These are phyloP conservation scores for Salvia sclarea DNA, from an alignment of 305 asterid genomes.

Conservation along the genomic window DNA sequence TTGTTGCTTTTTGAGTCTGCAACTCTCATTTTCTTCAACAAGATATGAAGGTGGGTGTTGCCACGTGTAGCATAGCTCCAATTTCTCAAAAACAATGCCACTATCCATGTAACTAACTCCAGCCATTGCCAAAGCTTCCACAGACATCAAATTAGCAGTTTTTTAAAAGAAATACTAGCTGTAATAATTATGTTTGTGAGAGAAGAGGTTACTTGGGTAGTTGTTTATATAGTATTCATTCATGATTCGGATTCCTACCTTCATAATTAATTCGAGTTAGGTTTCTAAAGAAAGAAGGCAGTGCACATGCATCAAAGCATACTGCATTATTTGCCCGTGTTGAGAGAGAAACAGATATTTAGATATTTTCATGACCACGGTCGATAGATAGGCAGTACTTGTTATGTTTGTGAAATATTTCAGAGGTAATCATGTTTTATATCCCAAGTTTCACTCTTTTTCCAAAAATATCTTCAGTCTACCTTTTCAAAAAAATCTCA, in stretches of 20 bases:
- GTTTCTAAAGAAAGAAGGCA: not conserved
- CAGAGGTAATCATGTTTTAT: no score
- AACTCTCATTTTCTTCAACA: not conserved
- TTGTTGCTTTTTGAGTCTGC: not conserved
- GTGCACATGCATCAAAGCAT: not conserved
- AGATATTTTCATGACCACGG: no score
- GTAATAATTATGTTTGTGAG: not conserved
- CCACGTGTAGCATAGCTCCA: not conserved
- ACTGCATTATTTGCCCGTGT: not conserved
- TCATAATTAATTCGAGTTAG: not conserved
- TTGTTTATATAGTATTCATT: not conserved
- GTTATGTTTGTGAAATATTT: no score
- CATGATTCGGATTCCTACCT: not conserved
- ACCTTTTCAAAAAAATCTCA: no score
- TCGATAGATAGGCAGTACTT: no score
- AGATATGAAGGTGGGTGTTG: not conserved
- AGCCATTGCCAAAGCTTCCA: constrained; percentile 24
- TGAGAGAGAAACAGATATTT: no score
- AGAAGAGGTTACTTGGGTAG: not conserved
- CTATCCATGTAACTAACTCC: not conserved
- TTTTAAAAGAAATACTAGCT: not conserved
- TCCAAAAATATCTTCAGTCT: no score
- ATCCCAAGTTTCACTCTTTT: no score
- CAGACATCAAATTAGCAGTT: not conserved
- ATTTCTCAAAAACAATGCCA: not conserved